Evolutionary conservation across 139 green algal species (phyloP).

Genomic region (Coccomyxa sp.): DNA sequence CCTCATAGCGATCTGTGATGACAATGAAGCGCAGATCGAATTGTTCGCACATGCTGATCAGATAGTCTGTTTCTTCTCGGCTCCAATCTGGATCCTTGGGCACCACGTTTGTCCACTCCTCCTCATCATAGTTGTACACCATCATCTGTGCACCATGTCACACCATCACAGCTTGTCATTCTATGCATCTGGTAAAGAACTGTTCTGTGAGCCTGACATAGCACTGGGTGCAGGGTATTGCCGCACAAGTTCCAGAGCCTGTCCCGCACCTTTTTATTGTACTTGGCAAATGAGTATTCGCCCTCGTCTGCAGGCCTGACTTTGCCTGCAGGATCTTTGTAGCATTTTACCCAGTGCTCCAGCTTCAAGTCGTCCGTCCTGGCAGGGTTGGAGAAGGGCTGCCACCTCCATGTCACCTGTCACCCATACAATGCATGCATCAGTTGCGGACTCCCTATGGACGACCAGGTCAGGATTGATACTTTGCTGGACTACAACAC

Average conservation of each 20-base stretch:
- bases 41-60: constrained; percentile 70
- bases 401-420: constrained; percentile 54
- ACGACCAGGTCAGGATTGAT: not conserved
- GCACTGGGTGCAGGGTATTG: not conserved
- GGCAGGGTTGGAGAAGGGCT: constrained; percentile 70
- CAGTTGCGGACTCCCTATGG: not conserved
- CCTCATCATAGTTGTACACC: constrained; percentile 61
- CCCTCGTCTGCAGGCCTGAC: constrained; percentile 57
- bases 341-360: constrained; percentile 82
- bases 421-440: not conserved
- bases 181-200: not conserved
- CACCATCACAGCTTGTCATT: not conserved
- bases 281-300: constrained; percentile 85
- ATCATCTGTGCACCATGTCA: constrained; percentile 15
- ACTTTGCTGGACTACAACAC: not conserved
- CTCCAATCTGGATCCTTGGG: constrained; percentile 52
- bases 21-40: constrained; percentile 78
- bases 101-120: constrained; percentile 67
- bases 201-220: not conserved
- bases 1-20: constrained; percentile 80
- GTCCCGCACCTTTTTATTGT: constrained; percentile 79
- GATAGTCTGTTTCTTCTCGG: constrained; percentile 84
- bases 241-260: not conserved
- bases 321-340: constrained; percentile 58
- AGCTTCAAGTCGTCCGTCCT: constrained; percentile 70